These are phyloP conservation scores for Aspergillus phoenicis DNA, from an alignment of 2,329 filamentous ascomycete species.

Conservation along the genomic window DNA sequence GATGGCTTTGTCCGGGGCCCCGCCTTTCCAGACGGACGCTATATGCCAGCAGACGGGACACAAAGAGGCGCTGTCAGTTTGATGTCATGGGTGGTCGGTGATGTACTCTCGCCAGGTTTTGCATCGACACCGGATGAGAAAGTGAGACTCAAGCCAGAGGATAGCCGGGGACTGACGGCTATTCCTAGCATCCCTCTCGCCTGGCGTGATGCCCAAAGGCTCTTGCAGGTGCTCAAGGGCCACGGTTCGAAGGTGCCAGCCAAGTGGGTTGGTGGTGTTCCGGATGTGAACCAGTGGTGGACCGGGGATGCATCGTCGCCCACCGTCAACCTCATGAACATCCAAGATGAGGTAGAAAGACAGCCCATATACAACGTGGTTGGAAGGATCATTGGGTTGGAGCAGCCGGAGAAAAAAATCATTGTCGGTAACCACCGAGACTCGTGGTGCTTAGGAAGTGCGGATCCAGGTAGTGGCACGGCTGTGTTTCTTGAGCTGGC, in stretches of 20 bases:
- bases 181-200: constrained; percentile 90
- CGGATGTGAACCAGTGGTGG: constrained; percentile 78
- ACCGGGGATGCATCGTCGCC: constrained; percentile 76
- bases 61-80: constrained; percentile 80
- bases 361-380: constrained; percentile 93
- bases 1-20: constrained; percentile 77
- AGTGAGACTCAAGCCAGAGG: constrained; percentile 67
- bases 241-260: constrained; percentile 69
- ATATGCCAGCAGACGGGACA: constrained; percentile 78
- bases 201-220: constrained; percentile 81
- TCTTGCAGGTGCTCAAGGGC: constrained; percentile 75
- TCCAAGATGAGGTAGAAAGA: constrained; percentile 79
- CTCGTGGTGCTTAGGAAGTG: constrained; percentile 85
- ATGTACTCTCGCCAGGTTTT: constrained; percentile 89
- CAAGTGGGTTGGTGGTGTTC: constrained; percentile 76
- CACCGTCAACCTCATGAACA: constrained; percentile 77
- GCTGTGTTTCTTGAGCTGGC: constrained; percentile 89
- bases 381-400: constrained; percentile 78
- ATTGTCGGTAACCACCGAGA: constrained; percentile 94
- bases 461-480: constrained; percentile 83
- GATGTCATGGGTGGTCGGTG: constrained; percentile 81
- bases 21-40: constrained; percentile 74
- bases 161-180: constrained; percentile 71
- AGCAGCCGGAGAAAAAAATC: constrained; percentile 79
- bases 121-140: constrained; percentile 55